Conservation (phyloP, 768 basidiomycete genomes). For the Leccinum broughii region DNA sequence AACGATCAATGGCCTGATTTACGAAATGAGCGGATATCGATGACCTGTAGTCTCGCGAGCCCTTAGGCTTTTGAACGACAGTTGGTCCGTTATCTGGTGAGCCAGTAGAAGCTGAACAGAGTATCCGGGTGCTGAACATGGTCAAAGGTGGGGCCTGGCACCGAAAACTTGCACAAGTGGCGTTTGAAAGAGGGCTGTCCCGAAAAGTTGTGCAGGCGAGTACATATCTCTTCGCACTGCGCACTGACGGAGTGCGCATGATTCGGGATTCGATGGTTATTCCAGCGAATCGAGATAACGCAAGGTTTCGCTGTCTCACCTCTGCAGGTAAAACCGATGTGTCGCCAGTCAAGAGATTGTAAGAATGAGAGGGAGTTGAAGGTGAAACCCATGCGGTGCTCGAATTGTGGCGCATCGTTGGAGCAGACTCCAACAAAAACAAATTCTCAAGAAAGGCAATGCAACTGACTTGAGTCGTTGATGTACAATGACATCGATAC, state of each 20-base stretch:
- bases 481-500: too few relatives aligned
- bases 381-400: background rate
- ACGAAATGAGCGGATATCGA: background rate
- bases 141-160: background rate
- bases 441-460: conserved; percentile 1
- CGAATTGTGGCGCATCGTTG: background rate
- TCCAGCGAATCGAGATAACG: background rate
- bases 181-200: background rate
- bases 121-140: background rate
- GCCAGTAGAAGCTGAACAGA: background rate
- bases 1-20: background rate
- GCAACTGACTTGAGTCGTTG: background rate
- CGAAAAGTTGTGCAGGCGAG: conserved; percentile 10
- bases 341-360: background rate
- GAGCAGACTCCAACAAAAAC: background rate
- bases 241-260: too few relatives aligned
- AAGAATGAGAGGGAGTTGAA: background rate
- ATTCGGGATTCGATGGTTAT: background rate
- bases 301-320: background rate
- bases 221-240: too few relatives aligned
- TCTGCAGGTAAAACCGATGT: background rate
- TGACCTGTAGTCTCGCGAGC: background rate
- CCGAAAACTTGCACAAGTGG: conserved; percentile 1
- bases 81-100: background rate
- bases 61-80: background rate